Conservation (phyloP, 2,329 filamentous ascomycete species). For the Cladophialophora chaetospira region DNA sequence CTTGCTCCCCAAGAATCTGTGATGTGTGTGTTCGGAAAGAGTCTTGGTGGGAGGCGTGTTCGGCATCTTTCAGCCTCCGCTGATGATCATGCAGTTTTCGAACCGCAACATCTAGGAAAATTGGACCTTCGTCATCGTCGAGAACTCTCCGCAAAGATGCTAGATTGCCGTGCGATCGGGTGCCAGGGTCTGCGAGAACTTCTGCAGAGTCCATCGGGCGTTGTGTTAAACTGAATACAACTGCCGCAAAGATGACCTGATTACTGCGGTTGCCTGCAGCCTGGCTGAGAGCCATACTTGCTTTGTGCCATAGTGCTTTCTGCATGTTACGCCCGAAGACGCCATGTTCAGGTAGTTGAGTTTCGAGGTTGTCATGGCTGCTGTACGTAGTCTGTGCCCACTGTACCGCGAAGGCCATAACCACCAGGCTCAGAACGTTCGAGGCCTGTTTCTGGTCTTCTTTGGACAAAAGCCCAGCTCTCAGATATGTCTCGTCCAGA, state of each 20-base stretch:
- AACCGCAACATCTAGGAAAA: constrained; percentile 18
- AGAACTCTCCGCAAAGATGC: constrained; percentile 14
- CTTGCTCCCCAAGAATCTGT: constrained; percentile 28
- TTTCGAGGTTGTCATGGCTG: constrained; percentile 26
- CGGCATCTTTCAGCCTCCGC: constrained; percentile 8
- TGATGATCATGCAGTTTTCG: constrained; percentile 21
- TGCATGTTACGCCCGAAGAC: constrained; percentile 40
- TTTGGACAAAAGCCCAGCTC: constrained; percentile 7
- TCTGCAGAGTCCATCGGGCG: constrained; percentile 37
- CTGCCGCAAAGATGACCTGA: constrained; percentile 47
- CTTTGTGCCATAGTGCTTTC: constrained; percentile 46
- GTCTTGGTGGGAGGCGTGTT: background rate
- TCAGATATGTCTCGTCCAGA: constrained; percentile 17
- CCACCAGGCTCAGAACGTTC: constrained; percentile 15
- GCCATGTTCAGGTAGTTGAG: constrained; percentile 20
- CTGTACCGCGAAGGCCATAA: constrained; percentile 26
- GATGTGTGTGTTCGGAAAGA: background rate
- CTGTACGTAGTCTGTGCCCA: constrained; percentile 19
- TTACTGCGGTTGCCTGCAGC: constrained; percentile 45
- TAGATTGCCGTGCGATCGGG: constrained; percentile 1
- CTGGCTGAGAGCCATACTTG: constrained; percentile 41
- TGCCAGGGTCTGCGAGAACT: background rate
- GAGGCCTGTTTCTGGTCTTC: constrained; percentile 21
- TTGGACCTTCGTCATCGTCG: constrained; percentile 5
- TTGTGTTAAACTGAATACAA: constrained; percentile 51